A percentile compares a stretch with the other conserved stretches of the same genome.
Evolutionary conservation across 2,329 filamentous ascomycete genomes (phyloP).

Genomic region (Ceratocystis variospora): DNA sequence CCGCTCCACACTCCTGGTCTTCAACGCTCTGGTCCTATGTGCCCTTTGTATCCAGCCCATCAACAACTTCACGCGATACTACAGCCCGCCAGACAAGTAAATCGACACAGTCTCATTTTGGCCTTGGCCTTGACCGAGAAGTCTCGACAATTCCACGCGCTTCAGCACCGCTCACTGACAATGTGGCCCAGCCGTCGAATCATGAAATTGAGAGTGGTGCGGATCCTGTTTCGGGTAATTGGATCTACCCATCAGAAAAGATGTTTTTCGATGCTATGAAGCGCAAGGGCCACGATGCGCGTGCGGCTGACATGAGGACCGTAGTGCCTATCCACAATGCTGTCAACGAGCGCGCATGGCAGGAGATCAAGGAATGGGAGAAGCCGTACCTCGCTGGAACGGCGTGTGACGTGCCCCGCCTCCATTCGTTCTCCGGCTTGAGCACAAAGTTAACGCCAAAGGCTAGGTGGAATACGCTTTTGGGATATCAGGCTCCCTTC

Average conservation of each 20-base stretch:
- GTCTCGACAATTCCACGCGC: constrained; percentile 68
- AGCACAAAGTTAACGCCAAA: constrained; percentile 60
- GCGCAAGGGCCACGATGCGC: constrained; percentile 67
- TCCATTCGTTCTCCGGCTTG: constrained; percentile 72
- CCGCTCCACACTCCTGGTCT: constrained; percentile 30
- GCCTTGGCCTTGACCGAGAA: constrained; percentile 53
- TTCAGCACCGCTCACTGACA: constrained; percentile 20
- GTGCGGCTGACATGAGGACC: constrained; percentile 65
- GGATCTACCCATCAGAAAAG: constrained; percentile 92
- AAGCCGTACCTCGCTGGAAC: constrained; percentile 41
- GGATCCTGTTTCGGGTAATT: constrained; percentile 62
- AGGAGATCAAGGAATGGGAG: constrained; percentile 85
- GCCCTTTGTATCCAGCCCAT: constrained; percentile 28
- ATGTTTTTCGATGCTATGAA: constrained; percentile 98
- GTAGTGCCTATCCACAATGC: constrained; percentile 97
- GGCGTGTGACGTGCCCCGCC: constrained; percentile 57
- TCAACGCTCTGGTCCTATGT: constrained; percentile 32
- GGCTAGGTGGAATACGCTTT: constrained; percentile 64
- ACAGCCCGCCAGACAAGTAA: constrained; percentile 10
- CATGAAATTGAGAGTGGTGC: constrained; percentile 64
- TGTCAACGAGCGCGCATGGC: constrained; percentile 93
- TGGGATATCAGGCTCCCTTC: constrained; percentile 87
- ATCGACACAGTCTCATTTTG: constrained; percentile 29
- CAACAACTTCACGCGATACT: constrained; percentile 18
- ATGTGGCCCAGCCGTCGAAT: constrained; percentile 45